Percentiles rank a stretch among this genome's conserved stretches.
phyloP scores from a whole-genome alignment of 2,329 filamentous ascomycete genomes.

The Trichoderma brevicompactum region DNA sequence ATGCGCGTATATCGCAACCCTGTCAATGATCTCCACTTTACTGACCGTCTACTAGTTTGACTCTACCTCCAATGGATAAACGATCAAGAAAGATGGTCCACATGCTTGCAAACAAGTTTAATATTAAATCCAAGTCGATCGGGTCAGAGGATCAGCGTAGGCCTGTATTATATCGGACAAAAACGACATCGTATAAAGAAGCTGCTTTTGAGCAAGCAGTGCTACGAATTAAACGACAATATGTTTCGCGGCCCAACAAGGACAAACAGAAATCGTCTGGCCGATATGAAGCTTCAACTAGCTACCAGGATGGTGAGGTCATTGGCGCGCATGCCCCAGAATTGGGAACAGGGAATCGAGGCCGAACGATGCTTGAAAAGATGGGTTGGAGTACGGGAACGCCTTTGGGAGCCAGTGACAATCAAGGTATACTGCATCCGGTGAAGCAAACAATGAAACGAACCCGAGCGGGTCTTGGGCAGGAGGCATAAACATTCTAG shows the following conservation, averaged over 20 bases:
- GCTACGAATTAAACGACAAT: slow-evolving; percentile 55
- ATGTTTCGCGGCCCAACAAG: slow-evolving; percentile 55
- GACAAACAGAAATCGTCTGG: slow-evolving; percentile 41
- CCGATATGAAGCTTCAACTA: slow-evolving; percentile 38
- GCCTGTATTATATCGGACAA: slow-evolving; percentile 76
- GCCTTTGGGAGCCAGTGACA: slow-evolving; percentile 77
- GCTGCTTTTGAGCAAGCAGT: slow-evolving; percentile 56
- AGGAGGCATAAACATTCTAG: slow-evolving; percentile 39
- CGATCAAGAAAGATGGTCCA: slow-evolving; percentile 78
- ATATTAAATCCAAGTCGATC: slow-evolving; percentile 81
- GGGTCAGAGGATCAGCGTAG: slow-evolving; percentile 75
- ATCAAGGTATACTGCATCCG: slow-evolving; percentile 86
- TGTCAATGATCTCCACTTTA: neutral
- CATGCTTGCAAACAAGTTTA: slow-evolving; percentile 73
- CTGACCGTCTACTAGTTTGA: slow-evolving; percentile 55
- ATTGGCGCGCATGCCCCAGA: slow-evolving; percentile 86
- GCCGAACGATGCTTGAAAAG: slow-evolving; percentile 86
- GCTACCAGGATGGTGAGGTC: slow-evolving; percentile 81
- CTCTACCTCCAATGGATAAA: slow-evolving; percentile 84
- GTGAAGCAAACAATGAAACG: slow-evolving; percentile 87
- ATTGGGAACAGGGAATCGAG: slow-evolving; percentile 79
- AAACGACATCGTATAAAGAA: slow-evolving; percentile 66
- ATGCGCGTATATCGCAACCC: slow-evolving; percentile 54
- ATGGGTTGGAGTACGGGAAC: slow-evolving; percentile 96
- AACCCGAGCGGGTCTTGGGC: slow-evolving; percentile 75